Conservation (phyloP, 371 early-diverging fungal genomes). For the Mortierella sp. region DNA sequence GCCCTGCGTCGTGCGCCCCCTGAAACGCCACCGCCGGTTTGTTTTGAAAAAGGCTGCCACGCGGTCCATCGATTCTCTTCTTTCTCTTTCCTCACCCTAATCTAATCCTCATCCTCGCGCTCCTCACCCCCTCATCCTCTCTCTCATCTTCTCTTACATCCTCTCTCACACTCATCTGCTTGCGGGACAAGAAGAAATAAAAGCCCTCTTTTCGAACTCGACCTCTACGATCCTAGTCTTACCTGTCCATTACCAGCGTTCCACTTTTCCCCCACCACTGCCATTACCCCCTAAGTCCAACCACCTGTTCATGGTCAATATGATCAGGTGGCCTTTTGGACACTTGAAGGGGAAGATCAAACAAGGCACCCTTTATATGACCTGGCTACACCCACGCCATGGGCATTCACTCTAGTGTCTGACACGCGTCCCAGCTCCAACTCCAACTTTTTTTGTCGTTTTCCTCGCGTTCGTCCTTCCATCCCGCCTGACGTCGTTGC, state of each 20-base stretch:
- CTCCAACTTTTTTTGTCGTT: not conserved
- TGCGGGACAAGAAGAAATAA: too few relatives aligned
- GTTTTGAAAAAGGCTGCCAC: not conserved
- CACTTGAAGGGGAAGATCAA: constrained; percentile 13
- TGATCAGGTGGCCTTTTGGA: constrained; percentile 7
- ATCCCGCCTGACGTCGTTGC: not conserved
- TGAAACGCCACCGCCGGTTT: not conserved
- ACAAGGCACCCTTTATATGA: constrained; percentile 17
- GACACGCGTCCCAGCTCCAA: not conserved
- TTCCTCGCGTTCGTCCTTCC: too few relatives aligned
- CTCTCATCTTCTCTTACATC: not conserved
- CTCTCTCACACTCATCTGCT: too few relatives aligned
- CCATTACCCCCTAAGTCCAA: constrained; percentile 12
- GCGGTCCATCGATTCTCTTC: not conserved
- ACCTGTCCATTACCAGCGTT: too few relatives aligned
- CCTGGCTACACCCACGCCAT: constrained; percentile 16
- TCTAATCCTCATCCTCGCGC: not conserved
- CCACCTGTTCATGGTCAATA: constrained; percentile 11
- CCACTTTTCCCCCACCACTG: too few relatives aligned
- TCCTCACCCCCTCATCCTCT: not conserved
- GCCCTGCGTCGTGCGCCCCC: not conserved
- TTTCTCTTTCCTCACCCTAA: not conserved
- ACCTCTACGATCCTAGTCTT: too few relatives aligned
- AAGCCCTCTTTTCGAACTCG: too few relatives aligned
- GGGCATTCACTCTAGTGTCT: constrained; percentile 21